phyloP scores from a whole-genome alignment of 345 rosid species.

The Litchi chinensis region DNA sequence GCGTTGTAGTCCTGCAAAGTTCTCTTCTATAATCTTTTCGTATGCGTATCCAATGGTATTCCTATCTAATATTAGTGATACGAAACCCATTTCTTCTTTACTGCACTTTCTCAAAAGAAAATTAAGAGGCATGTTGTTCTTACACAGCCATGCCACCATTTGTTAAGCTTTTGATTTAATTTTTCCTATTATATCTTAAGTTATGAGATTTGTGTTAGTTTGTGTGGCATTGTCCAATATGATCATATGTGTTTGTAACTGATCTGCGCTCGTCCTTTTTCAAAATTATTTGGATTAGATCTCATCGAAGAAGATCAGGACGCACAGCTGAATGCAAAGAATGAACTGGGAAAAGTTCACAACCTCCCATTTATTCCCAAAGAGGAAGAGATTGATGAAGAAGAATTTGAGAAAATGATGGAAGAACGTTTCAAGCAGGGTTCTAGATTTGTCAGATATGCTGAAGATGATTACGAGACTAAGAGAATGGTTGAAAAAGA shows the following conservation, averaged over 20 bases:
- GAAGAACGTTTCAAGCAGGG: conserved; percentile 72
- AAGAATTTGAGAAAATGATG: conserved; percentile 80
- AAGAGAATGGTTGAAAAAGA: conserved; percentile 59
- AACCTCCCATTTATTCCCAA: conserved; percentile 62
- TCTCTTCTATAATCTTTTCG: background rate
- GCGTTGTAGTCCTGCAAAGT: background rate
- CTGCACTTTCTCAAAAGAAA: background rate
- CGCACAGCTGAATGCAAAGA: conserved; percentile 42
- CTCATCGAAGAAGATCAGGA: conserved; percentile 51
- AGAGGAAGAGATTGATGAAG: conserved; percentile 79
- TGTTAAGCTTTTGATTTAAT: background rate
- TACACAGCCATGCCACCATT: background rate
- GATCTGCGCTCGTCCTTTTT: conserved; percentile 4
- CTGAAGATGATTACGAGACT: conserved; percentile 59
- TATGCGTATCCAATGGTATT: background rate
- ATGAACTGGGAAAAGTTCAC: conserved; percentile 38
- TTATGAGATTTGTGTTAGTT: background rate
- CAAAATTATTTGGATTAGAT: conserved; percentile 34
- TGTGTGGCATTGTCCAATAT: conserved; percentile 22
- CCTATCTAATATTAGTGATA: background rate
- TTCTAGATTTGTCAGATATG: conserved; percentile 49
- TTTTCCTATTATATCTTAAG: background rate
- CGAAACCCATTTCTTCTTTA: background rate
- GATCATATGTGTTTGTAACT: background rate
- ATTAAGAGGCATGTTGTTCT: background rate